Evolutionary conservation across 805 yeast genomes (phyloP), one percentile per base, ranked within the genome.

Genomic region (Tetrapisispora nanseiensis): DNA sequence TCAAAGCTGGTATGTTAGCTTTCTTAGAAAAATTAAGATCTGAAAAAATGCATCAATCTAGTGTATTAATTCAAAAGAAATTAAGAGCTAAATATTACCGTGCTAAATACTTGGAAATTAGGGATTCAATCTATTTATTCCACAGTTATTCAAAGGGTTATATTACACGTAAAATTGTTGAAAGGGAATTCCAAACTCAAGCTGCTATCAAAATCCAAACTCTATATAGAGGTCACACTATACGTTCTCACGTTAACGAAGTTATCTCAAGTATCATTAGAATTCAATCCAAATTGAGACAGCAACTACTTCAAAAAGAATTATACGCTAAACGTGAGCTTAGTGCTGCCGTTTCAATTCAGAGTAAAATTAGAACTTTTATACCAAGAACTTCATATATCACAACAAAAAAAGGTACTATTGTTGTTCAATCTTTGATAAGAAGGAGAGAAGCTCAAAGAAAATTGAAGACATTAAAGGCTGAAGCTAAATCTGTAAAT

Each of bases 1-100:
- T 90, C 69, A 82, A 95, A 56, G 96, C 97, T 24, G 98, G 98
- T 59, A 84, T 90, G 82, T 71, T 90, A 61, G 97, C 97, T 4
- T 79, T 78, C 48, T 71, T 90, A 53, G 98, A 90, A 65, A 86
- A 86, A 52, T 66, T 82, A 56, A 78, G 97, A 63, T 68, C 87
- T 26, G 84, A 82, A 48, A 85, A 87, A 55, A 74, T 87, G 51
- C 75, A 75, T 56, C 73, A 68, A 40, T 80, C 95, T 36, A 96
- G 96, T 5, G 80, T 78, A 13, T 66, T 82, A 65, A 82, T 90
- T 51, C 97, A 92, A 67, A 86, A 86, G 72, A 75, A 82, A 54
- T 68, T 89, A 59, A 76, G 83, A 56, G 81, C 76, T 56, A 65
- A 71, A 22, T 68, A 73, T 50, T 77, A 75, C 59, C 82, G 90